Conservation (phyloP, 176 grass and related monocot species). For the Paspalum vaginatum region DNA sequence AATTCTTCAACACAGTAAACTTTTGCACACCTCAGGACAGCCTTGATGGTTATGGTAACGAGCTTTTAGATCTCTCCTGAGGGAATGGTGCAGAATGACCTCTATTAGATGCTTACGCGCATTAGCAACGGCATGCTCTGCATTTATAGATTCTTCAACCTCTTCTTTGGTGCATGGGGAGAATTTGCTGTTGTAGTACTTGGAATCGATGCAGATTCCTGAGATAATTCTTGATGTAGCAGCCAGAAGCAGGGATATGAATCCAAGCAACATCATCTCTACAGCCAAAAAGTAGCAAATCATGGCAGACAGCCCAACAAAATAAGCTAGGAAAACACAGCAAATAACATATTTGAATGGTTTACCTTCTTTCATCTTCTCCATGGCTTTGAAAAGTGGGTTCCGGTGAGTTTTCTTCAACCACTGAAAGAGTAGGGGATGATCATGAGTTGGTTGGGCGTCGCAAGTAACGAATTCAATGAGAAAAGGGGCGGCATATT, state of each 20-base stretch:
- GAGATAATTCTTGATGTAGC: constrained; percentile 90
- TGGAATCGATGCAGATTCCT: constrained; percentile 85
- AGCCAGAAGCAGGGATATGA: constrained; percentile 89
- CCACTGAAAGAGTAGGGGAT: constrained; percentile 60
- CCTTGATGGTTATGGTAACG: constrained; percentile 37
- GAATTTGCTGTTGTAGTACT: constrained; percentile 77
- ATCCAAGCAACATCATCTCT: constrained; percentile 95
- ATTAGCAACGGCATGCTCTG: constrained; percentile 39
- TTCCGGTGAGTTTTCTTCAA: constrained; percentile 88
- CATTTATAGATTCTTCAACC: constrained; percentile 51
- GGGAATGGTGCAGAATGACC: constrained; percentile 53
- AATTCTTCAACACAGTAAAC: not conserved
- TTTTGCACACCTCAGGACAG: constrained; percentile 62
- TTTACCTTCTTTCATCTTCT: constrained; percentile 99
- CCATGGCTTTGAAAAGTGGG: constrained; percentile 85
- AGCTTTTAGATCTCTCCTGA: constrained; percentile 60
- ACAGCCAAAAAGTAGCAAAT: constrained; percentile 24
- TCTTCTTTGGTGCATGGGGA: constrained; percentile 81
- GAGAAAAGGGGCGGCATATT: not conserved
- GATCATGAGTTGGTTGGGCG: not conserved
- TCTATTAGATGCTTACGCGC: constrained; percentile 46
- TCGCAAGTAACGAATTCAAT: not conserved
- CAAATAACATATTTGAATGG: not conserved
- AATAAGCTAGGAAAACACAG: not conserved
- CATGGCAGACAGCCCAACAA: not conserved